Conservation (phyloP, 2,329 filamentous ascomycete species). For the Sordariomycetes sp. region DNA sequence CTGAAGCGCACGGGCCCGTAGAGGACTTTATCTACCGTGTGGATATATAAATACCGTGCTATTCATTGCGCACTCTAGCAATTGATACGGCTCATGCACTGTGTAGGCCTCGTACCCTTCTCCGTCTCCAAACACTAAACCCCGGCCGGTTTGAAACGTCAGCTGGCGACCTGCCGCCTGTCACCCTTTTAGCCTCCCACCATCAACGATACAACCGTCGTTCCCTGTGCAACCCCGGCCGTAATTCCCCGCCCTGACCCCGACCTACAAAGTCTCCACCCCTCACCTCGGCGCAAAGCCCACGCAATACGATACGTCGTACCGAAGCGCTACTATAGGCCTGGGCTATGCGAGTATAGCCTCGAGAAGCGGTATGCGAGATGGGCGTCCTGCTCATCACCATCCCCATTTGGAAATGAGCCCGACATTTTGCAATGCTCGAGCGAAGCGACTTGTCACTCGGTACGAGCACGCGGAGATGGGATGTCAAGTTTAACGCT, state of each 20-base stretch:
- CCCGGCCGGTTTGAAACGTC: not conserved
- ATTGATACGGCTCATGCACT: too few species aligned
- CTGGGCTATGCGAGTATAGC: not conserved
- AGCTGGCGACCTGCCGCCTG: not conserved
- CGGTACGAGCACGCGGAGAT: not conserved
- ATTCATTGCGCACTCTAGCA: too few species aligned
- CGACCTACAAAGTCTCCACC: not conserved
- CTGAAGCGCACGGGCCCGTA: conserved; percentile 1
- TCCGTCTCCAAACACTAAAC: conserved; percentile 1
- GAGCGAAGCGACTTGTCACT: not conserved
- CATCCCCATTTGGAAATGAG: conserved; percentile 1
- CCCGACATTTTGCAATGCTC: not conserved
- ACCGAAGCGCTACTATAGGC: not conserved
- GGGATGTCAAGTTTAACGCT: not conserved
- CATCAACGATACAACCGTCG: not conserved
- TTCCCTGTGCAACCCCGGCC: not conserved
- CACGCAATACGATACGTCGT: too few species aligned
- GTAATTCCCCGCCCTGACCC: not conserved
- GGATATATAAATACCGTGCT: too few species aligned
- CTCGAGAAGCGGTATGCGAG: not conserved
- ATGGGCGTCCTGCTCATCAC: not conserved
- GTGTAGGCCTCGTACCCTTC: too few species aligned
- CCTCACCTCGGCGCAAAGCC: not conserved
- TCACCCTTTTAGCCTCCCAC: not conserved
- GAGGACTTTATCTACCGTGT: not conserved